Evolutionary conservation across 2,329 filamentous ascomycete genomes (phyloP).

Genomic region (Graphilbum sp.): DNA sequence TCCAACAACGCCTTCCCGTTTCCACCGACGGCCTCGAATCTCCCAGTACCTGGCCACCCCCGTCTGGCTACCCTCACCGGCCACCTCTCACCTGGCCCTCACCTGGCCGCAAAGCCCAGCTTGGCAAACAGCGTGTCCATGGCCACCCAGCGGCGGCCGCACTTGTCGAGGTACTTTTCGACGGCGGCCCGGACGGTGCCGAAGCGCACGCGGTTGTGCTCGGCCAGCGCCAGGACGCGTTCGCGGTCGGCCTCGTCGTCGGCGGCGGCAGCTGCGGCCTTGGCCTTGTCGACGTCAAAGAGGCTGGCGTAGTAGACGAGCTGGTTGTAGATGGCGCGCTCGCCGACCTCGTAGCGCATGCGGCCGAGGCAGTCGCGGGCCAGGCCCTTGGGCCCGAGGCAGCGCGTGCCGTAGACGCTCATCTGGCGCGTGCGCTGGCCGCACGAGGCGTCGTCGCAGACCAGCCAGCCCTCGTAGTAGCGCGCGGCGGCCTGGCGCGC

Average conservation of each 20-base stretch:
- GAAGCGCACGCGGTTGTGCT: slow-evolving; percentile 71
- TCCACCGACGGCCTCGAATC: no score
- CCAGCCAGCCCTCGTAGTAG: slow-evolving; percentile 87
- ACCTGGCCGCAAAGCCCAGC: slow-evolving; percentile 30
- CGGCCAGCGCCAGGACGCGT: slow-evolving; percentile 53
- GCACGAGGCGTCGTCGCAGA: slow-evolving; percentile 81
- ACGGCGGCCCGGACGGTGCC: slow-evolving; percentile 60
- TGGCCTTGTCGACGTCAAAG: slow-evolving; percentile 80
- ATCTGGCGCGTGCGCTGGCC: slow-evolving; percentile 79
- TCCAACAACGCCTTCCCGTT: no score
- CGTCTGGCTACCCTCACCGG: background rate
- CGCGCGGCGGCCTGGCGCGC: slow-evolving; percentile 61
- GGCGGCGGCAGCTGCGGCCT: slow-evolving; percentile 23
- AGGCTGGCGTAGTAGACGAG: slow-evolving; percentile 71
- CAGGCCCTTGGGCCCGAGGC: slow-evolving; percentile 72
- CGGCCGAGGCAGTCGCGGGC: slow-evolving; percentile 70
- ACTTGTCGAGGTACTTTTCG: slow-evolving; percentile 74
- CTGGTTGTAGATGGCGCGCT: slow-evolving; percentile 91
- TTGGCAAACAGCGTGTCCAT: slow-evolving; percentile 79
- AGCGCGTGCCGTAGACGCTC: slow-evolving; percentile 80
- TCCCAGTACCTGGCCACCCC: background rate
- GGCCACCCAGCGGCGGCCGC: slow-evolving; percentile 79
- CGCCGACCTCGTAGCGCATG: slow-evolving; percentile 77
- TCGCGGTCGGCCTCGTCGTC: slow-evolving; percentile 41
- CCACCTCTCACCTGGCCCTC: background rate